Evolutionary conservation across 2,329 filamentous ascomycete genomes (phyloP).

Genomic region (Fusarium annulatum): DNA sequence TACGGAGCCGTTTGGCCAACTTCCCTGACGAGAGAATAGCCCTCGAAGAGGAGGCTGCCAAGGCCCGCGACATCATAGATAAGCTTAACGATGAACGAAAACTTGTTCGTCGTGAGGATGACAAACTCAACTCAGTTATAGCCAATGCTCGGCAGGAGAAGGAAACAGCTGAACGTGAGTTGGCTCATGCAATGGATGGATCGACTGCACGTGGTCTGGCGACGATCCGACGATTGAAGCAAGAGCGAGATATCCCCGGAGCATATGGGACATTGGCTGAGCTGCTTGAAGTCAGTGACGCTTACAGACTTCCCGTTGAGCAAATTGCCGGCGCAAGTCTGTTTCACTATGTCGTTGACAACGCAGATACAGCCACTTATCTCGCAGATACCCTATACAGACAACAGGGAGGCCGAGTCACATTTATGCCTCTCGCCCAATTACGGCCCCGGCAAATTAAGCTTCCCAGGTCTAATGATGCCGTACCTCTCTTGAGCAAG

Average conservation of each 20-base stretch:
- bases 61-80: constrained; percentile 82
- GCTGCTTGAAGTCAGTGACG: constrained; percentile 85
- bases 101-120: constrained; percentile 87
- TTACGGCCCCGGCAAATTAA: constrained; percentile 77
- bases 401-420: constrained; percentile 85
- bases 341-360: constrained; percentile 97
- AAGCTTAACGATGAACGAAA: constrained; percentile 88
- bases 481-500: constrained; percentile 86
- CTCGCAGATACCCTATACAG: constrained; percentile 83
- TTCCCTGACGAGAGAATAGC: constrained; percentile 79
- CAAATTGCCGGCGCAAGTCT: constrained; percentile 92
- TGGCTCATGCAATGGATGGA: constrained; percentile 89
- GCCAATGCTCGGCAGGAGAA: constrained; percentile 80
- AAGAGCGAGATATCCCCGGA: constrained; percentile 81
- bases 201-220: constrained; percentile 87
- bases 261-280: constrained; percentile 95
- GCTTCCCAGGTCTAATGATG: constrained; percentile 87
- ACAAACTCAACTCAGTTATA: constrained; percentile 83
- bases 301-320: constrained; percentile 89
- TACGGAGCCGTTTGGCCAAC: constrained; percentile 80
- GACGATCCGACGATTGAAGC: constrained; percentile 85
- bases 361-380: constrained; percentile 84
- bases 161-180: constrained; percentile 78
- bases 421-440: constrained; percentile 92
- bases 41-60: constrained; percentile 78